Evolutionary conservation across 2,329 filamentous ascomycete species (phyloP).

Genomic region (Rhynchosporium graminicola): DNA sequence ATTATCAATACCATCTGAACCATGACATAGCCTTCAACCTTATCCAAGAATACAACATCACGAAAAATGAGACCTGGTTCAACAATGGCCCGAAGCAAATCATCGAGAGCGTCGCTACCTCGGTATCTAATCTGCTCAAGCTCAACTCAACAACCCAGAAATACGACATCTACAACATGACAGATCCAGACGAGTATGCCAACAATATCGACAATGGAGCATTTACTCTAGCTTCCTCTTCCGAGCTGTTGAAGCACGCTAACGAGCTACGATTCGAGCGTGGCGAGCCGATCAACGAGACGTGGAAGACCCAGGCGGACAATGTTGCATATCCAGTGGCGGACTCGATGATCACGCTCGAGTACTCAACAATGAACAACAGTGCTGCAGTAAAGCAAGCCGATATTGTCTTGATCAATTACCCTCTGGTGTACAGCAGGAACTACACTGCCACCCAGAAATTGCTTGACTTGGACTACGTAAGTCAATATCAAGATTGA

Average conservation of each 20-base stretch:
- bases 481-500: constrained; percentile 27
- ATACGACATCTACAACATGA: constrained; percentile 61
- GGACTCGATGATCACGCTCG: constrained; percentile 60
- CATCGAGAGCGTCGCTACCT: constrained; percentile 62
- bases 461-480: constrained; percentile 60
- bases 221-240: constrained; percentile 55
- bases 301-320: constrained; percentile 56
- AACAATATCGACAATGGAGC: constrained; percentile 59
- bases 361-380: constrained; percentile 68
- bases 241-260: constrained; percentile 51
- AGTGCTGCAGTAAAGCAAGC: constrained; percentile 69
- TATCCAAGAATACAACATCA: constrained; percentile 40
- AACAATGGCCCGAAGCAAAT: constrained; percentile 57
- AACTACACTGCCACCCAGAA: constrained; percentile 53
- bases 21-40: constrained; percentile 62
- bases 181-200: constrained; percentile 57
- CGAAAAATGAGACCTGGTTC: constrained; percentile 41
- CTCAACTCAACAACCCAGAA: constrained; percentile 57
- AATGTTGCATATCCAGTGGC: constrained; percentile 58
- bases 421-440: constrained; percentile 61
- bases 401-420: constrained; percentile 67
- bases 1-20: constrained; percentile 73
- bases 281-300: constrained; percentile 50
- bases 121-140: constrained; percentile 60
- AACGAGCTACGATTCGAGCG: constrained; percentile 32